Conservation (phyloP, 345 rosid genomes). For the Erucastrum elatum region DNA sequence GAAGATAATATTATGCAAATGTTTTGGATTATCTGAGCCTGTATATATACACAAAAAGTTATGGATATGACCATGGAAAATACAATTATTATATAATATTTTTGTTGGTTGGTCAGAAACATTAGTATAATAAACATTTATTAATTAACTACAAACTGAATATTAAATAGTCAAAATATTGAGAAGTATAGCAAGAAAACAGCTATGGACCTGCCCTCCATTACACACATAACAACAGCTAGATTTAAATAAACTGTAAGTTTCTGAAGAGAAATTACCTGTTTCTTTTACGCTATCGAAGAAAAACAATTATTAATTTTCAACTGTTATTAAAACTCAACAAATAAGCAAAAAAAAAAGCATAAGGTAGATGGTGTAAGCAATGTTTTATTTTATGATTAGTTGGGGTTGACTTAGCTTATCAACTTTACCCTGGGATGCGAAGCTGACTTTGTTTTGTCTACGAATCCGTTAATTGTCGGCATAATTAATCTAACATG, state of each 20-base stretch:
- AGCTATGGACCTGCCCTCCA: slow-evolving; percentile 29
- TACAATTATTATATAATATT: slow-evolving; percentile 12
- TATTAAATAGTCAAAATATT: neutral
- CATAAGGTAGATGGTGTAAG: neutral
- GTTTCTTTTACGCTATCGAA: slow-evolving; percentile 34
- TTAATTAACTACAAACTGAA: slow-evolving; percentile 5
- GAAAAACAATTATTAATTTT: neutral
- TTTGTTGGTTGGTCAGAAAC: slow-evolving; percentile 27
- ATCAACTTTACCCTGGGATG: slow-evolving; percentile 15
- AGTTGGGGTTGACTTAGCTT: slow-evolving; percentile 32
- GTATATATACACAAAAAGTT: slow-evolving; percentile 11
- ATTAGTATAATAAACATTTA: neutral
- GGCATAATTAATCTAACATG: slow-evolving; percentile 20
- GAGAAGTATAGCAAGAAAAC: slow-evolving; percentile 3
- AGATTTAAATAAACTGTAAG: slow-evolving; percentile 15
- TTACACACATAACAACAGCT: slow-evolving; percentile 19
- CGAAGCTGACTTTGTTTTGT: slow-evolving; percentile 22
- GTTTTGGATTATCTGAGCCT: slow-evolving; percentile 24
- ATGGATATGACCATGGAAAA: slow-evolving; percentile 3
- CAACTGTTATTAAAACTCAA: neutral
- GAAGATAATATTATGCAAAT: slow-evolving; percentile 1
- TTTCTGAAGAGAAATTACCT: slow-evolving; percentile 8
- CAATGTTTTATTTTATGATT: slow-evolving; percentile 22
- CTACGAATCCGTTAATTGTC: slow-evolving; percentile 1
- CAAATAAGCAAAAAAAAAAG: neutral